A percentile compares a stretch with the other conserved stretches of the same genome.
Evolutionary conservation across 202 grass and related monocot genomes (phyloP).

Genomic region (Musa balbisiana): DNA sequence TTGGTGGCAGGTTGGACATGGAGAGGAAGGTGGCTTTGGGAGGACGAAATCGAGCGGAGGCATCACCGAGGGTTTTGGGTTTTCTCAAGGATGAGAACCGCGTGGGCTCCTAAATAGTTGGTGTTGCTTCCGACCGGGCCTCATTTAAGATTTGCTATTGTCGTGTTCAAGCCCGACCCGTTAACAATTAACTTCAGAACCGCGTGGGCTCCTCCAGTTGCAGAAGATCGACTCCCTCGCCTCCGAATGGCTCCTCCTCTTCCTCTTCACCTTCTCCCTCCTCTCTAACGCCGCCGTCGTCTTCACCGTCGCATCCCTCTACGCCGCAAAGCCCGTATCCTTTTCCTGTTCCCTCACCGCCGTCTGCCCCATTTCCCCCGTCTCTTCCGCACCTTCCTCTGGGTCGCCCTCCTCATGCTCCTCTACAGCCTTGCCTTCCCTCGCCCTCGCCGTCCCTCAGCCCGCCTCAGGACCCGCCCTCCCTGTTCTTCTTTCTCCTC

Average conservation of each 20-base stretch:
- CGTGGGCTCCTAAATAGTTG: too few relatives aligned
- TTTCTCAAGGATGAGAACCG: background rate
- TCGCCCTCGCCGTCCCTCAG: constrained; percentile 37
- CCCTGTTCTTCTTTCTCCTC: constrained; percentile 30
- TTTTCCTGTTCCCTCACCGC: constrained; percentile 56
- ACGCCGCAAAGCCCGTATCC: constrained; percentile 67
- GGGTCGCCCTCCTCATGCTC: constrained; percentile 77
- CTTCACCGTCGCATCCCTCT: constrained; percentile 90
- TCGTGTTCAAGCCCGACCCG: too few relatives aligned
- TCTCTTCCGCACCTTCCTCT: constrained; percentile 83
- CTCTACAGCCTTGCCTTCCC: constrained; percentile 53
- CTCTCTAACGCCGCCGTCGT: constrained; percentile 82
- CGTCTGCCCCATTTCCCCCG: constrained; percentile 61
- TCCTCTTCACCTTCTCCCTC: constrained; percentile 95
- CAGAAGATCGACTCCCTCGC: constrained; percentile 1
- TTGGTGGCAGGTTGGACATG: background rate
- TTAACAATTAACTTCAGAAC: too few relatives aligned
- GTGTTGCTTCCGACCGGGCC: too few relatives aligned
- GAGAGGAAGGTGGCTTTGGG: background rate
- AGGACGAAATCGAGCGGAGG: background rate
- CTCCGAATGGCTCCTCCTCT: constrained; percentile 41
- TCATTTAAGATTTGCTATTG: too few relatives aligned
- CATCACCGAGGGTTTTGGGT: background rate
- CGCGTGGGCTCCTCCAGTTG: constrained; percentile 33
- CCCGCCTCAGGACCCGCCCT: background rate